phyloP scores from a whole-genome alignment of 805 yeast species.

The Blastobotrys parvus region DNA sequence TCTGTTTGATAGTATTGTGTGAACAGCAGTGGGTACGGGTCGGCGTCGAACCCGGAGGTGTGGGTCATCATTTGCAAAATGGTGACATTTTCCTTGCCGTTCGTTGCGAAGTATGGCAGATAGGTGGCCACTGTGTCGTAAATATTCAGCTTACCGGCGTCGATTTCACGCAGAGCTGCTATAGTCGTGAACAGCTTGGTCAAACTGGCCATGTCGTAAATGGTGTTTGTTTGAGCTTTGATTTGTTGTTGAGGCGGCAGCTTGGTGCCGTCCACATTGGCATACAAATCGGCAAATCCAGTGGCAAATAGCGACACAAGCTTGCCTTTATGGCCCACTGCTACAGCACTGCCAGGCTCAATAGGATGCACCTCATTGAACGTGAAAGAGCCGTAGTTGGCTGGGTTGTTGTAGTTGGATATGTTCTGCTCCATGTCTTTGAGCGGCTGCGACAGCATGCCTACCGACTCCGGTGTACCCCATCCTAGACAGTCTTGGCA shows the following conservation, averaged over 20 bases:
- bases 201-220: slow-evolving; percentile 10
- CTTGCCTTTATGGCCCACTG: slow-evolving; percentile 3
- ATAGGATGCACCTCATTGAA: slow-evolving; percentile 3
- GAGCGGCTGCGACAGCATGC: slow-evolving; percentile 4
- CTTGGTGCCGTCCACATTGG: slow-evolving; percentile 6
- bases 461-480: slow-evolving; percentile 9
- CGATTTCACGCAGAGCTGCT: slow-evolving; percentile 9
- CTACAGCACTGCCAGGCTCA: slow-evolving; percentile 7
- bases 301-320: slow-evolving; percentile 8
- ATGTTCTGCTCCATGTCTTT: slow-evolving; percentile 3
- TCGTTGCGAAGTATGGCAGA: slow-evolving; percentile 7
- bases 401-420: not conserved
- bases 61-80: slow-evolving; percentile 31
- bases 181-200: slow-evolving; percentile 14
- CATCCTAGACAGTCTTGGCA: not conserved
- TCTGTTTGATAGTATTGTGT: slow-evolving; percentile 14
- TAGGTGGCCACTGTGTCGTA: slow-evolving; percentile 6
- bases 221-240: slow-evolving; percentile 4
- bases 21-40: slow-evolving; percentile 20
- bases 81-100: slow-evolving; percentile 26
- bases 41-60: slow-evolving; percentile 34
- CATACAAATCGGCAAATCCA: slow-evolving; percentile 10
- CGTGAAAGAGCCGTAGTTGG: slow-evolving; percentile 1
- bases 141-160: slow-evolving; percentile 4
- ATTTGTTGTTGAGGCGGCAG: slow-evolving; percentile 6